These are phyloP conservation scores for Exophiala sp. DNA, from an alignment of 2,329 filamentous ascomycete genomes.

Conservation along the genomic window DNA sequence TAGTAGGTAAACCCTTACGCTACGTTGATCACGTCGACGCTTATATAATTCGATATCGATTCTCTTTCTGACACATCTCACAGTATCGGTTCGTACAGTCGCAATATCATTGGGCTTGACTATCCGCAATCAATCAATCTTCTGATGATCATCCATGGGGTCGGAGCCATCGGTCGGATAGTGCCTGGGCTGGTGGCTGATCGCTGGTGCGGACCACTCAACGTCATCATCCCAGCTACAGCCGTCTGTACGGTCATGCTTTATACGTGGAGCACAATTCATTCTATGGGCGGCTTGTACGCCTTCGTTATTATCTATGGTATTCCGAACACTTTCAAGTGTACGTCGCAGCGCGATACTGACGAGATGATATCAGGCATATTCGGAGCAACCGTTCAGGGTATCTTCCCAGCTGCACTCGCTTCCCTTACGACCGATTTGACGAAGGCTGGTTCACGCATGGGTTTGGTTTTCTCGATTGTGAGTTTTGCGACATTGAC, in stretches of 20 bases:
- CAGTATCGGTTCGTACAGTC: conserved; percentile 41
- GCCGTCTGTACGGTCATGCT: conserved; percentile 41
- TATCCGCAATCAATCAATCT: conserved; percentile 54
- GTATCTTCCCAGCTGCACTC: conserved; percentile 60
- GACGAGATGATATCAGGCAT: too few relatives aligned
- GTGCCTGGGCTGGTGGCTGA: conserved; percentile 60
- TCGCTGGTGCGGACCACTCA: conserved; percentile 55
- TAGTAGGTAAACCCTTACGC: too few relatives aligned
- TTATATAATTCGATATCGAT: too few relatives aligned
- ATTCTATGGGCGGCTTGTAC: conserved; percentile 52
- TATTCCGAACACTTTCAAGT: conserved; percentile 61
- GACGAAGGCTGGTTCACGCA: conserved; percentile 52
- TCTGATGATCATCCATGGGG: conserved; percentile 62
- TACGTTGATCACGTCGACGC: too few relatives aligned
- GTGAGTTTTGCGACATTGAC: conserved; percentile 54
- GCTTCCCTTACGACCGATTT: conserved; percentile 53
- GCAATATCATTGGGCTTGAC: conserved; percentile 39
- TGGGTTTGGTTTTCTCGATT: conserved; percentile 55
- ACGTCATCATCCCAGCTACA: conserved; percentile 54
- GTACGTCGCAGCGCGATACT: not conserved
- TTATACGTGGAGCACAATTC: conserved; percentile 59
- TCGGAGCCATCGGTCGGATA: conserved; percentile 57
- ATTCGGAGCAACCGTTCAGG: too few relatives aligned
- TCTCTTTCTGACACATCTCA: conserved; percentile 29
- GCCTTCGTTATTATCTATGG: conserved; percentile 63